A percentile compares a stretch with the other conserved stretches of the same genome.
Conservation (phyloP, 2,329 filamentous ascomycete genomes). For the Aureobasidium melanogenum region DNA sequence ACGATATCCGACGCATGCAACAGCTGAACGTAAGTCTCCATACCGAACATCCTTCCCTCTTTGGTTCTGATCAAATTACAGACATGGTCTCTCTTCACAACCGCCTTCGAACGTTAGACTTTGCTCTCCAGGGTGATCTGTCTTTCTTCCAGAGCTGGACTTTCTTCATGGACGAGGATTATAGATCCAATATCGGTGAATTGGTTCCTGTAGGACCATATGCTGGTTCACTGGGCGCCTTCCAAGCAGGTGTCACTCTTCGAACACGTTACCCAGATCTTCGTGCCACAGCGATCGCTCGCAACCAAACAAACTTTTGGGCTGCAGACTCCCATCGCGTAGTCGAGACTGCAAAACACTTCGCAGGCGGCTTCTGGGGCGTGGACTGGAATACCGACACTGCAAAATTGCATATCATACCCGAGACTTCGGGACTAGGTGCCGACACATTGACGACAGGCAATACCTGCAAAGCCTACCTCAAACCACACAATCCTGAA, state of each 20-base stretch:
- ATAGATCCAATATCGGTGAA: slow-evolving; percentile 39
- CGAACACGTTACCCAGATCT: slow-evolving; percentile 45
- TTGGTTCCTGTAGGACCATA: slow-evolving; percentile 48
- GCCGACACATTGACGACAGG: slow-evolving; percentile 51
- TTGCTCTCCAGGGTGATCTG: slow-evolving; percentile 40
- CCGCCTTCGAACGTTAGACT: slow-evolving; percentile 34
- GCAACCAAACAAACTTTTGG: slow-evolving; percentile 39
- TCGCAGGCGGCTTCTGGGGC: slow-evolving; percentile 48
- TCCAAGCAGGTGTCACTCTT: slow-evolving; percentile 45
- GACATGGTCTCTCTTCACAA: slow-evolving; percentile 41
- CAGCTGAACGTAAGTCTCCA: slow-evolving; percentile 30
- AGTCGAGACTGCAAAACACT: slow-evolving; percentile 48
- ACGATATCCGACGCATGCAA: slow-evolving; percentile 42
- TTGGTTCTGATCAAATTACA: slow-evolving; percentile 16
- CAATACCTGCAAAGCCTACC: slow-evolving; percentile 34
- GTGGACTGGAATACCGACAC: slow-evolving; percentile 33
- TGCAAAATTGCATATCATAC: slow-evolving; percentile 43
- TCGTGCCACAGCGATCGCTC: slow-evolving; percentile 23
- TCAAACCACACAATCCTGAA: slow-evolving; percentile 25
- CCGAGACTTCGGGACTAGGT: slow-evolving; percentile 41
- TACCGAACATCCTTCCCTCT: background rate
- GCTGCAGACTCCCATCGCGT: slow-evolving; percentile 46
- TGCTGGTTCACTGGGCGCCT: slow-evolving; percentile 45
- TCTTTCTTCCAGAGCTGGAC: slow-evolving; percentile 47
- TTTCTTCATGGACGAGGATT: slow-evolving; percentile 42